Conservation (phyloP, 2,329 filamentous ascomycete species). For the Aspergillus felis region DNA sequence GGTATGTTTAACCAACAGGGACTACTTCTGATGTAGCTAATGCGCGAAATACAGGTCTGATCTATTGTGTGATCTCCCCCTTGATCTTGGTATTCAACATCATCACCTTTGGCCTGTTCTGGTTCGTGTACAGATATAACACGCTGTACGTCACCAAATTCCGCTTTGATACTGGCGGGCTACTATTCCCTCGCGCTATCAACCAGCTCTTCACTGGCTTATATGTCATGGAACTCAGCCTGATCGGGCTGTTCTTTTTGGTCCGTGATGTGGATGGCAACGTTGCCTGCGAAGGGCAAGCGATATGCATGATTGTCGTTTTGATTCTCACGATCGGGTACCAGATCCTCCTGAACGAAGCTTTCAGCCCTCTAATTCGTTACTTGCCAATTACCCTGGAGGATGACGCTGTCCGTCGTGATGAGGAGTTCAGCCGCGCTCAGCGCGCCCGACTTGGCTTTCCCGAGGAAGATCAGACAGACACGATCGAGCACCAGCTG, state of each 20-base stretch:
- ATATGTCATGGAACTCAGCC: conserved; percentile 88
- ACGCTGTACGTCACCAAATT: conserved; percentile 94
- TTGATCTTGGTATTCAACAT: conserved; percentile 91
- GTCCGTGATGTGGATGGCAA: conserved; percentile 54
- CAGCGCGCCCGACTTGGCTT: conserved; percentile 68
- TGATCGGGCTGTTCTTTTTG: conserved; percentile 87
- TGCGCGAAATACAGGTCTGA: conserved; percentile 48
- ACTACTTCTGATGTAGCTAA: background rate
- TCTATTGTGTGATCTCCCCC: conserved; percentile 85
- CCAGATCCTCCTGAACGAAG: conserved; percentile 74
- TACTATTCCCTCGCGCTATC: conserved; percentile 86
- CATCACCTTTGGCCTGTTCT: conserved; percentile 85
- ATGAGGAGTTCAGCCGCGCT: conserved; percentile 79
- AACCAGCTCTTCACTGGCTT: conserved; percentile 94
- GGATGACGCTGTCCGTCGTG: conserved; percentile 87
- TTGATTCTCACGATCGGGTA: conserved; percentile 68
- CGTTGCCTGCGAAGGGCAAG: conserved; percentile 68
- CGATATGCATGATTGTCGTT: conserved; percentile 76
- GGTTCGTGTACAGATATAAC: conserved; percentile 94
- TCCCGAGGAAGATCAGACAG: conserved; percentile 40
- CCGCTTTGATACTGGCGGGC: conserved; percentile 82
- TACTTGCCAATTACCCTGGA: conserved; percentile 94
- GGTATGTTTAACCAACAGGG: conserved; percentile 44
- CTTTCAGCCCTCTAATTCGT: conserved; percentile 79
- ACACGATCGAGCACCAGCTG: conserved; percentile 45